Conservation (phyloP, 257 asterid genomes). For the Forsythia suspensa region DNA sequence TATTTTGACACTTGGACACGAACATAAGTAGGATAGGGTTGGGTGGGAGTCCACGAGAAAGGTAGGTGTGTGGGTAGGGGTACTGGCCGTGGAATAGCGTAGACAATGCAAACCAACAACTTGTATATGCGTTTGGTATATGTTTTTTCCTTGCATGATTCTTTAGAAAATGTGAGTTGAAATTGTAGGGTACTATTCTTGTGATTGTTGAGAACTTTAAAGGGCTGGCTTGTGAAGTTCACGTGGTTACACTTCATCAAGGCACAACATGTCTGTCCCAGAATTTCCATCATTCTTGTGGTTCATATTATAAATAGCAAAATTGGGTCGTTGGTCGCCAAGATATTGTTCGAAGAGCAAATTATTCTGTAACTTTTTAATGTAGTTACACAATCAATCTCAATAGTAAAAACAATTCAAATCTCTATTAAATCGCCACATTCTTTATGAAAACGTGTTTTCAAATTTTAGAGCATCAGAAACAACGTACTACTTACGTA, state of each 20-base stretch:
- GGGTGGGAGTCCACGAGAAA: neutral
- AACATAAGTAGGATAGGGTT: too few species aligned
- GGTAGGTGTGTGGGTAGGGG: conserved; percentile 1
- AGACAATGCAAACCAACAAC: conserved; percentile 46
- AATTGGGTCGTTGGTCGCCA: neutral
- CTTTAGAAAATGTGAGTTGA: neutral
- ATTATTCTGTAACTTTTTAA: neutral
- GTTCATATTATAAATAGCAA: neutral
- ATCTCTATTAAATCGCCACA: neutral
- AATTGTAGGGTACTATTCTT: neutral
- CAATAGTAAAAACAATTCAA: neutral
- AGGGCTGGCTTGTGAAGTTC: conserved; percentile 36
- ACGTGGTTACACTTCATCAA: conserved; percentile 42
- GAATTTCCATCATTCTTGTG: conserved; percentile 23
- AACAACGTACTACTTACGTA: too few species aligned
- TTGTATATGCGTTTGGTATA: conserved; percentile 20
- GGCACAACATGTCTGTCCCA: conserved; percentile 33
- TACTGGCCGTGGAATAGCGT: conserved; percentile 28
- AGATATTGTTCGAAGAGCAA: neutral
- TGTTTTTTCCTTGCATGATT: conserved; percentile 16
- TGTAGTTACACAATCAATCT: conserved; percentile 1
- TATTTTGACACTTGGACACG: too few species aligned
- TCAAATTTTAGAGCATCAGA: neutral
- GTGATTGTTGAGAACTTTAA: neutral
- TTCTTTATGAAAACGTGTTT: neutral